Conservation (phyloP, 108 stramenopile genomes). For the Nitzschia palea region DNA sequence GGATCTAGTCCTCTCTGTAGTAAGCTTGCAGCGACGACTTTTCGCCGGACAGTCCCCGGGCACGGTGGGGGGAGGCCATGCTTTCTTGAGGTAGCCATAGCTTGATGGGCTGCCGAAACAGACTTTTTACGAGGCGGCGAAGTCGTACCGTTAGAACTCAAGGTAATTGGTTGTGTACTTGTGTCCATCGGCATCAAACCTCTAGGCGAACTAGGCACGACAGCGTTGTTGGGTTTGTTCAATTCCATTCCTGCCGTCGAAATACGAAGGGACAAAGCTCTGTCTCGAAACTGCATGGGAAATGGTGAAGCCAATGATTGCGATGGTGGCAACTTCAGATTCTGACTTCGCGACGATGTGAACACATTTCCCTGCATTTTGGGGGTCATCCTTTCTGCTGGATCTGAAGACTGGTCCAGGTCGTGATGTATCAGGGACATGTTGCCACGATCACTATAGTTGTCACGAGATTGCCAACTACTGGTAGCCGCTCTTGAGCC, state of each 20-base stretch:
- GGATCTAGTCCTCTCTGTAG: neutral
- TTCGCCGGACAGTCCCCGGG: constrained; percentile 4
- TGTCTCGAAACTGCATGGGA: constrained; percentile 38
- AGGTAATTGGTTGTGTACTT: constrained; percentile 8
- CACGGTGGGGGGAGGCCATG: constrained; percentile 27
- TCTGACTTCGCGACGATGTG: neutral
- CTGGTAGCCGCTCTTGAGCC: constrained; percentile 2
- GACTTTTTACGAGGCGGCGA: neutral
- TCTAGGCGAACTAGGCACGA: neutral
- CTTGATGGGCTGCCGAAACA: neutral
- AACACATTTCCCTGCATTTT: too few species aligned
- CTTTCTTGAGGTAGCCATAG: constrained; percentile 10
- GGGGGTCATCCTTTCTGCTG: too few species aligned
- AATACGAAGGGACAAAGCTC: constrained; percentile 9
- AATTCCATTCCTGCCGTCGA: neutral
- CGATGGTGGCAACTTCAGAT: constrained; percentile 30
- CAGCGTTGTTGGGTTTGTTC: neutral
- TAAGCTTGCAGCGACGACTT: constrained; percentile 6
- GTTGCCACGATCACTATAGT: constrained; percentile 1
- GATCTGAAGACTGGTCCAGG: neutral
- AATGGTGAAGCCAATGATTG: constrained; percentile 33
- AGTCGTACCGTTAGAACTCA: neutral
- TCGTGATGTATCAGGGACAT: too few species aligned
- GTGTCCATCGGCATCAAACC: constrained; percentile 11
- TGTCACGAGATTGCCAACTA: too few species aligned